Evolutionary conservation across 257 asterid genomes (phyloP), one percentile per base, ranked within the genome.

Genomic region (Ajuga chamaepitys): DNA sequence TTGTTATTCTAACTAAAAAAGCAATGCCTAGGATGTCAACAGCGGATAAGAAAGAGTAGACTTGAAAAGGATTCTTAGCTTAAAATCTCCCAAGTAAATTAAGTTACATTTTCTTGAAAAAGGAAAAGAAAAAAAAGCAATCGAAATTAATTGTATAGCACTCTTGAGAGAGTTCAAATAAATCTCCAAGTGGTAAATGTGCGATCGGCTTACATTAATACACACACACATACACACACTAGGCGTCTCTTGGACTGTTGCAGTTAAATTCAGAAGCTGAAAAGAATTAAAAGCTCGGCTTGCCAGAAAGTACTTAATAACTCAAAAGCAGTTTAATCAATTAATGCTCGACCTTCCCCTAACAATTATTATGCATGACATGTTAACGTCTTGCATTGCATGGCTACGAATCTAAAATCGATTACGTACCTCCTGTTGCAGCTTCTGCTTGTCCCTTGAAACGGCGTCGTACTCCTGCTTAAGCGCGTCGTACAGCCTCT

Each of bases 391-490:
- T 3, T 42, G 34, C 34, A 9, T 18, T 44, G 44, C 47, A 67
- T 56, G 66, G 58, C 8, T 8, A 67, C 7, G 37, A 28, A 20
- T 7, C 26, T n/a, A 5, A n/a, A 53, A 0, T 21, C 4, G 3
- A 13, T 10, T 6, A 24, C 46, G 4, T 42, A 84, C 96, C 96
- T 88, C 96, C 5, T 84, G 78, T 67, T 84, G 91, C 6, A 88
- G 89, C 79, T 86, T 84, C 9, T 81, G 85, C 55, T 82, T 88
- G 66, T 88, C 96, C 68, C 81, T 75, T 1, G 86, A 82, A n/a
- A 88, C 86, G 18, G 79, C 65, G 18, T 86, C 92, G 67, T 69
- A 81, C 55, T 88, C 86, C 62, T 75, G 95, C 58, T 88, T 86
- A 54, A 88, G 85, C 20, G 85, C 70, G 38, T 84, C 86, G 63